These are phyloP conservation scores for Botrytis squamosa DNA, from an alignment of 2,329 filamentous ascomycete species.

Conservation along the genomic window DNA sequence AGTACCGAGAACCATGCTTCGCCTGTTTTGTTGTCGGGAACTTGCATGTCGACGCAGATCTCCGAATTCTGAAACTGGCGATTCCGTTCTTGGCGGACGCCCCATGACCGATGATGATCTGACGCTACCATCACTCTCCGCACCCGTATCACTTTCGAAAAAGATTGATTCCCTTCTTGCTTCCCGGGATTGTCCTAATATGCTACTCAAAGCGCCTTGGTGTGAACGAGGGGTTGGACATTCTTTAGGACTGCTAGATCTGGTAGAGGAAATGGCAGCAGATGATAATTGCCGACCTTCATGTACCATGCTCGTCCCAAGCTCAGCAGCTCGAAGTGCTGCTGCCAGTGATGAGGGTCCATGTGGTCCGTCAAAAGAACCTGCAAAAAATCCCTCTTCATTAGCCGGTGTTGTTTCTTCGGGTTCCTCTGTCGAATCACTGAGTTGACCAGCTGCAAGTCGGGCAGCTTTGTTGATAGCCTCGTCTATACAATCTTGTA, in stretches of 20 bases:
- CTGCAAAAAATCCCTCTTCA: constrained; percentile 53
- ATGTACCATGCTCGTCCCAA: constrained; percentile 29
- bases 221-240: constrained; percentile 89
- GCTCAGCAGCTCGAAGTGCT: constrained; percentile 46
- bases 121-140: constrained; percentile 75
- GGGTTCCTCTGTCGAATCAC: constrained; percentile 63
- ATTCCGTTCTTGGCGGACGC: constrained; percentile 74
- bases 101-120: constrained; percentile 76
- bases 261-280: constrained; percentile 58
- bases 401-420: constrained; percentile 45
- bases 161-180: constrained; percentile 76
- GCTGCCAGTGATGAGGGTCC: constrained; percentile 53
- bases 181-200: constrained; percentile 57
- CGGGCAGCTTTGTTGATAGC: constrained; percentile 86
- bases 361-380: constrained; percentile 53
- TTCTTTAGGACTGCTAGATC: constrained; percentile 81
- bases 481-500: constrained; percentile 93
- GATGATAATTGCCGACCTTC: constrained; percentile 52
- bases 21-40: constrained; percentile 78
- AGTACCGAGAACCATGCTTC: constrained; percentile 75
- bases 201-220: constrained; percentile 52
- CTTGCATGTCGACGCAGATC: constrained; percentile 73
- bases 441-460: constrained; percentile 81
- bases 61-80: constrained; percentile 83
- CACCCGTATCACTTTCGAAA: constrained; percentile 75